These are phyloP conservation scores for Teratosphaeria nubilosa DNA, from an alignment of 2,329 filamentous ascomycete genomes.

Conservation along the genomic window DNA sequence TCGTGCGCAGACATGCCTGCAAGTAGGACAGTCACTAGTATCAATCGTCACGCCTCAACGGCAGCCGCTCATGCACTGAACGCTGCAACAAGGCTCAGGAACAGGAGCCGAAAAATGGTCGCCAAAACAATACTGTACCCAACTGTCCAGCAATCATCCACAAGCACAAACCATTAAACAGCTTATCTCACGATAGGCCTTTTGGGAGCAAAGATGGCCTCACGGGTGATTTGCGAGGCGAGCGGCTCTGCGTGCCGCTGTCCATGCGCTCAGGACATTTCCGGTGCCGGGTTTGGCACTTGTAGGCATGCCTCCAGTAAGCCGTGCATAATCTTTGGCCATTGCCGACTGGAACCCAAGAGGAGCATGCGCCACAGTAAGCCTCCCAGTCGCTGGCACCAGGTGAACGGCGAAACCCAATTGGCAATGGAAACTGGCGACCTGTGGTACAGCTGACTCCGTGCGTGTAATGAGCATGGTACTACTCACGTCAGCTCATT, in stretches of 20 bases:
- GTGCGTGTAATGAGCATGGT: conserved; percentile 53
- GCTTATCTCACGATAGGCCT: not conserved
- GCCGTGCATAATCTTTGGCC: conserved; percentile 89
- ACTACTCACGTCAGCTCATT: not conserved
- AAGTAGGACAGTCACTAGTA: not conserved
- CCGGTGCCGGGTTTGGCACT: conserved; percentile 31
- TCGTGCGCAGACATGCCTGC: not conserved
- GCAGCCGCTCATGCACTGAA: conserved; percentile 4
- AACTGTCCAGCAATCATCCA: not conserved
- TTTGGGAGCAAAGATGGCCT: not conserved
- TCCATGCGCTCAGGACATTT: conserved; percentile 1
- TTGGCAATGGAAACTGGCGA: conserved; percentile 65
- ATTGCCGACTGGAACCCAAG: conserved; percentile 72
- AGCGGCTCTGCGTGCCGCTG: conserved; percentile 1
- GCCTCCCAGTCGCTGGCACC: conserved; percentile 78
- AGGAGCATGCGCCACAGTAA: conserved; percentile 65
- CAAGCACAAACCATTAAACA: not conserved
- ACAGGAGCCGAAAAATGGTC: conserved; percentile 6
- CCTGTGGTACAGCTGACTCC: conserved; percentile 77
- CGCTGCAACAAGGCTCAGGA: conserved; percentile 11
- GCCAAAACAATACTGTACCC: not conserved
- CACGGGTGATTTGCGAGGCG: conserved; percentile 4
- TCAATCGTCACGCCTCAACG: not conserved
- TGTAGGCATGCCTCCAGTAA: conserved; percentile 84
- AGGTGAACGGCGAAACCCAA: conserved; percentile 65